These are phyloP conservation scores for Verticillium tricorpus DNA, from an alignment of 2,329 filamentous ascomycete species.

Conservation along the genomic window DNA sequence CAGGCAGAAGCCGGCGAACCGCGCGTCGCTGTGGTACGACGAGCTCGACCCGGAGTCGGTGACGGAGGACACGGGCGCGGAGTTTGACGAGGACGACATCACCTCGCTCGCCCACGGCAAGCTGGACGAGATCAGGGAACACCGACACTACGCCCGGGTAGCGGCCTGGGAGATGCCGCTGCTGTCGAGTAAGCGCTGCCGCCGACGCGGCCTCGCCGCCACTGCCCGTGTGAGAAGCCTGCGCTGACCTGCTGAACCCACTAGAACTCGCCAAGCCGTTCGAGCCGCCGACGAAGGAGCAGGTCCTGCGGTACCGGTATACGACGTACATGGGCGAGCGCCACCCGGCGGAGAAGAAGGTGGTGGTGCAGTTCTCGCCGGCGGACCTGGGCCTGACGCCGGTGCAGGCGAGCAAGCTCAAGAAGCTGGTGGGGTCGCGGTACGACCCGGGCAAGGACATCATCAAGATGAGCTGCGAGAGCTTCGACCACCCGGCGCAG, in stretches of 20 bases:
- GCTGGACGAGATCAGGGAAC: slow-evolving; percentile 81
- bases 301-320: slow-evolving; percentile 89
- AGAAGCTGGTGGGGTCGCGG: slow-evolving; percentile 78
- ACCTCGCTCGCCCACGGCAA: slow-evolving; percentile 79
- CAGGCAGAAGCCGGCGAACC: slow-evolving; percentile 23
- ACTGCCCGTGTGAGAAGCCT: neutral
- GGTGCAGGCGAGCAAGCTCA: slow-evolving; percentile 71
- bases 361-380: slow-evolving; percentile 85
- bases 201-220: neutral
- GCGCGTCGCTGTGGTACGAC: slow-evolving; percentile 43
- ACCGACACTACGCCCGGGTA: slow-evolving; percentile 81
- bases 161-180: slow-evolving; percentile 95
- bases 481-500: slow-evolving; percentile 82
- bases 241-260: neutral
- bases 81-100: slow-evolving; percentile 79
- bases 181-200: slow-evolving; percentile 64
- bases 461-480: slow-evolving; percentile 87
- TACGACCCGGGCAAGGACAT: slow-evolving; percentile 82
- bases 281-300: slow-evolving; percentile 57
- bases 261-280: slow-evolving; percentile 82
- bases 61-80: slow-evolving; percentile 48
- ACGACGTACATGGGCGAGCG: slow-evolving; percentile 93
- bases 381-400: slow-evolving; percentile 66
- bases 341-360: slow-evolving; percentile 89
- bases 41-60: slow-evolving; percentile 43